Evolutionary conservation across 352 stramenopile genomes (phyloP).

Genomic region (Globisporangium middletonii): DNA sequence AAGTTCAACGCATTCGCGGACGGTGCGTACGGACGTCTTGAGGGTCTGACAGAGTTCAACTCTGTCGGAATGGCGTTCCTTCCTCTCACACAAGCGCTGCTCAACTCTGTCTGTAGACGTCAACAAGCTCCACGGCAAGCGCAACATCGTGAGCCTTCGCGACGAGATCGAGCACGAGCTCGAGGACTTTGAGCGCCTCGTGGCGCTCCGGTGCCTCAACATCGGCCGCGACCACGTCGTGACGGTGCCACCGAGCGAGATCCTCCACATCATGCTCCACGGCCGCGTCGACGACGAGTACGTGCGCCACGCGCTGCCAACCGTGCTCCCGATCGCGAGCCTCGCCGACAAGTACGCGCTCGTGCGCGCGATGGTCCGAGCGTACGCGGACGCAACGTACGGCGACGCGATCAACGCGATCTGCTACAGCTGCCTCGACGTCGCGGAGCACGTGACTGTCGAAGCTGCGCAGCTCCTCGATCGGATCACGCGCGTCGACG

Average conservation of each 20-base stretch:
- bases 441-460: constrained; percentile 53
- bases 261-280: constrained; percentile 54
- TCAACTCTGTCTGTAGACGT: constrained; percentile 20
- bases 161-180: constrained; percentile 68
- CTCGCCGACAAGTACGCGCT: constrained; percentile 53
- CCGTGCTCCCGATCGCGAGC: constrained; percentile 51
- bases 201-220: constrained; percentile 58
- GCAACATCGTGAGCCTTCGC: constrained; percentile 38
- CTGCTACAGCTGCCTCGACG: constrained; percentile 69
- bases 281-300: constrained; percentile 51
- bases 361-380: constrained; percentile 36
- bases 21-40: constrained; percentile 18
- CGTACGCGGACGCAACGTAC: constrained; percentile 46
- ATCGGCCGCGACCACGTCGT: constrained; percentile 33
- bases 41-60: no score
- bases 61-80: neutral
- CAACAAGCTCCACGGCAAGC: constrained; percentile 48
- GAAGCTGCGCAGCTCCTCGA: constrained; percentile 60
- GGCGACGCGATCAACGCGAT: constrained; percentile 57
- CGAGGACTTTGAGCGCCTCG: constrained; percentile 55
- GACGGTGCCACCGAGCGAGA: constrained; percentile 40
- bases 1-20: constrained; percentile 51
- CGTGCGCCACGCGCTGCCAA: constrained; percentile 47
- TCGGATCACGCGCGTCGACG: constrained; percentile 30
- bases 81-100: neutral